Evolutionary conservation across 768 basidiomycete species (phyloP).

Genomic region (Leucosporidium creatinivorum): DNA sequence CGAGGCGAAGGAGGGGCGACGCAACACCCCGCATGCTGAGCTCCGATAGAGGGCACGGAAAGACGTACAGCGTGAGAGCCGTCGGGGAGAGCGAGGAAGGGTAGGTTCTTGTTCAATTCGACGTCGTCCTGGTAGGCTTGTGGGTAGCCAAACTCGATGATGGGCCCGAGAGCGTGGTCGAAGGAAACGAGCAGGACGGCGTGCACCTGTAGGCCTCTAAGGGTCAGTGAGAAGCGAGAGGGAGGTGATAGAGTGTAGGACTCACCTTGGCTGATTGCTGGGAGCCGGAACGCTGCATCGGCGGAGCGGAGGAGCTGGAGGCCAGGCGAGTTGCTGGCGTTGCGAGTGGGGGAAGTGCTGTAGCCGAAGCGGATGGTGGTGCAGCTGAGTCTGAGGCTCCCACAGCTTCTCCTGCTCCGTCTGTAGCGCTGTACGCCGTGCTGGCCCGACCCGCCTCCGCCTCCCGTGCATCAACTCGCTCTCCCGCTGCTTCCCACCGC

Average conservation of each 20-base stretch:
- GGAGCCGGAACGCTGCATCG: background rate
- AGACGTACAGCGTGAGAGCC: conserved; percentile 84
- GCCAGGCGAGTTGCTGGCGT: background rate
- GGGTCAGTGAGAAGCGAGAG: background rate
- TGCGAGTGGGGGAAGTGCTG: background rate
- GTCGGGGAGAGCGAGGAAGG: conserved; percentile 93
- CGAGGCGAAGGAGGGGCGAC: no score
- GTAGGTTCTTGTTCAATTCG: conserved; percentile 73
- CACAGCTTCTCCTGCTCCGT: no score
- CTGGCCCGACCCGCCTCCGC: no score
- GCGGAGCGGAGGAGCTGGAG: background rate
- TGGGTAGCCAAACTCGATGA: conserved; percentile 58
- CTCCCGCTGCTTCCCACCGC: background rate
- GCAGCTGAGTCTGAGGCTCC: background rate
- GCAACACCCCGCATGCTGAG: no score
- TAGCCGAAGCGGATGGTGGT: background rate
- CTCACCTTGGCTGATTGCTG: background rate
- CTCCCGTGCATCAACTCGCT: background rate
- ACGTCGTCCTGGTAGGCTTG: conserved; percentile 7
- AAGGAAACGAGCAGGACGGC: conserved; percentile 34
- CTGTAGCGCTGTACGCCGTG: no score
- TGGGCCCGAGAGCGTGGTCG: conserved; percentile 69
- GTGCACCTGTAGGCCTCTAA: background rate
- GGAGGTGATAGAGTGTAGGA: background rate
- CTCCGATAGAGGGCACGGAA: no score